Evolutionary conservation across 257 asterid species (phyloP).

Genomic region (Nicotiana noctiflora): DNA sequence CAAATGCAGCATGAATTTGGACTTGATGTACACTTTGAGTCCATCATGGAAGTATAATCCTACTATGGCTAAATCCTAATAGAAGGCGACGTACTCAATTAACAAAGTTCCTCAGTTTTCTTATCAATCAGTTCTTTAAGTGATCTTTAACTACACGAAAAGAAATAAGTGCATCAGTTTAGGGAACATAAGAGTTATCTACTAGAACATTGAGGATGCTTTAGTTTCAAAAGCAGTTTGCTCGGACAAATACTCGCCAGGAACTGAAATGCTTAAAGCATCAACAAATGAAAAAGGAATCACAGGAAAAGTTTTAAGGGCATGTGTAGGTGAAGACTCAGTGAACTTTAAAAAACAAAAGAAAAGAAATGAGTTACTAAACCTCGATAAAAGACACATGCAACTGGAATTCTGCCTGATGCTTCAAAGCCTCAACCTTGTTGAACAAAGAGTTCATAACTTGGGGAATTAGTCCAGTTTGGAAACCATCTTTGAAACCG

Average conservation of each 20-base stretch:
- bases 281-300: not conserved
- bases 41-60: not conserved
- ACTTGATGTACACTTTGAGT: not conserved
- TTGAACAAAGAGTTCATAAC: constrained; percentile 79
- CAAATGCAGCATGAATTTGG: not conserved
- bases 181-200: not conserved
- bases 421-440: constrained; percentile 75
- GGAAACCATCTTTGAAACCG: constrained; percentile 70
- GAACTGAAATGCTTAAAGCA: not conserved
- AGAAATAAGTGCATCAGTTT: not conserved
- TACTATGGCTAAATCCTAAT: not conserved
- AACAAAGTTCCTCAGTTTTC: not conserved
- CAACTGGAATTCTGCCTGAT: constrained; percentile 83
- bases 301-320: not conserved
- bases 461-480: constrained; percentile 84
- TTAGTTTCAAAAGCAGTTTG: not conserved
- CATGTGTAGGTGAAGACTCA: not conserved
- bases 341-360: not conserved
- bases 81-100: not conserved
- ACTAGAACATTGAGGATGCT: not conserved
- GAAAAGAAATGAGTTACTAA: constrained; percentile 7
- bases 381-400: constrained; percentile 98
- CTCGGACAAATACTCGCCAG: not conserved
- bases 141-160: not conserved
- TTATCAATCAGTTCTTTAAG: not conserved